Evolutionary conservation across 371 early-diverging fungal species (phyloP).

Genomic region (Ordospora colligata): DNA sequence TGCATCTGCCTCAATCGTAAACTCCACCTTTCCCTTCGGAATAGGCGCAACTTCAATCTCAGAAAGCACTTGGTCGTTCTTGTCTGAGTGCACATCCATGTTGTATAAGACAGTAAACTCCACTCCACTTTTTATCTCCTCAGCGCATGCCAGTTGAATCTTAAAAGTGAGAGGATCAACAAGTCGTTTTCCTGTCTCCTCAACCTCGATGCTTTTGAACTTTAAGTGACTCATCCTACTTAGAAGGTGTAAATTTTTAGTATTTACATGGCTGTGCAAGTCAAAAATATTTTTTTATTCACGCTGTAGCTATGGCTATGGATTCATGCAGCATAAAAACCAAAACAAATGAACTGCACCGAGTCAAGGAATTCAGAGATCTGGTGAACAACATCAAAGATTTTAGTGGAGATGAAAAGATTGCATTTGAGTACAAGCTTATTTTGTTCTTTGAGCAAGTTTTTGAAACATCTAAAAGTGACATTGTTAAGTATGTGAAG

Average conservation of each 20-base stretch:
- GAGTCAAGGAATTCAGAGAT: too few species aligned
- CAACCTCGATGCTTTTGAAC: conserved; percentile 20
- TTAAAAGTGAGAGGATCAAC: conserved; percentile 34
- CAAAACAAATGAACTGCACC: too few species aligned
- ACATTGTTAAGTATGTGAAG: not conserved
- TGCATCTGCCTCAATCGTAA: conserved; percentile 50
- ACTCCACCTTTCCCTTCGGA: conserved; percentile 50
- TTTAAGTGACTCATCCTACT: conserved; percentile 4
- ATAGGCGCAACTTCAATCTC: conserved; percentile 49
- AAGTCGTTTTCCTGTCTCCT: not conserved
- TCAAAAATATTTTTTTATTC: too few species aligned
- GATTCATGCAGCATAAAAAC: not conserved
- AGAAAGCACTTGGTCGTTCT: conserved; percentile 56
- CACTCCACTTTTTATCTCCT: conserved; percentile 38
- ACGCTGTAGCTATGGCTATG: not conserved
- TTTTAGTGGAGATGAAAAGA: not conserved
- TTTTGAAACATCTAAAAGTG: not conserved
- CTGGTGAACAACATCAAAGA: too few species aligned
- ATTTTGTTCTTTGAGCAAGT: not conserved
- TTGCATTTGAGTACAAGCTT: not conserved
- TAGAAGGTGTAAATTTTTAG: conserved; percentile 13
- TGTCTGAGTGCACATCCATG: conserved; percentile 29
- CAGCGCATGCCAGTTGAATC: conserved; percentile 11
- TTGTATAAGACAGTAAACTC: conserved; percentile 41
- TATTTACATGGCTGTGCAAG: not conserved